Conservation (phyloP, 768 basidiomycete species). For the Inosperma sp. region DNA sequence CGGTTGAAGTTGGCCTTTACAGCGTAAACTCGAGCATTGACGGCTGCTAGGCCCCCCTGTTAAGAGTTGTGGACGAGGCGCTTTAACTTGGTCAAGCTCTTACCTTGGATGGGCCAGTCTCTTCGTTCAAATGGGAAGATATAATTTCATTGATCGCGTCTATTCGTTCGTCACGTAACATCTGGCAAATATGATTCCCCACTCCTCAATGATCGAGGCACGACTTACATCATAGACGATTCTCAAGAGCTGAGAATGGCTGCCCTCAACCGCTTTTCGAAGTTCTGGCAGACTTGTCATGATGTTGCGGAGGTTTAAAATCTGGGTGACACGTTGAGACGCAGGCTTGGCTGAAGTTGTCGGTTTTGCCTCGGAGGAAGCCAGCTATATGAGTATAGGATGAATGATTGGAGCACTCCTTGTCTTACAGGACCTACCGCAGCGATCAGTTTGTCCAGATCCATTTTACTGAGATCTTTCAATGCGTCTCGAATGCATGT, state of each 20-base stretch:
- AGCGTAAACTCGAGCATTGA: constrained; percentile 84
- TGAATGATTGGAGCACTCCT: background rate
- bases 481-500: constrained; percentile 64
- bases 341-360: constrained; percentile 58
- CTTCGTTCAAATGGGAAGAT: constrained; percentile 67
- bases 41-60: constrained; percentile 68
- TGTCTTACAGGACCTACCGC: constrained; percentile 39
- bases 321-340: constrained; percentile 64
- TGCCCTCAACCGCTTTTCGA: constrained; percentile 54
- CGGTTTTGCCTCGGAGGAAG: constrained; percentile 54
- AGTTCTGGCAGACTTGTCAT: constrained; percentile 65
- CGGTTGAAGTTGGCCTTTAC: constrained; percentile 81
- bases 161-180: constrained; percentile 72
- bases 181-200: constrained; percentile 35
- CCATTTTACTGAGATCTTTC: constrained; percentile 69
- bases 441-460: constrained; percentile 83
- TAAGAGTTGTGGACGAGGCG: background rate
- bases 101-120: constrained; percentile 57
- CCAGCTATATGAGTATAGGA: constrained; percentile 54
- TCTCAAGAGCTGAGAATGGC: constrained; percentile 53
- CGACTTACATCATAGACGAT: constrained; percentile 55
- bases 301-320: constrained; percentile 72
- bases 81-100: background rate
- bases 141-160: constrained; percentile 58
- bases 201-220: background rate